Conservation (phyloP, 495 filamentous ascomycete genomes). For the Xylaria venustula region DNA sequence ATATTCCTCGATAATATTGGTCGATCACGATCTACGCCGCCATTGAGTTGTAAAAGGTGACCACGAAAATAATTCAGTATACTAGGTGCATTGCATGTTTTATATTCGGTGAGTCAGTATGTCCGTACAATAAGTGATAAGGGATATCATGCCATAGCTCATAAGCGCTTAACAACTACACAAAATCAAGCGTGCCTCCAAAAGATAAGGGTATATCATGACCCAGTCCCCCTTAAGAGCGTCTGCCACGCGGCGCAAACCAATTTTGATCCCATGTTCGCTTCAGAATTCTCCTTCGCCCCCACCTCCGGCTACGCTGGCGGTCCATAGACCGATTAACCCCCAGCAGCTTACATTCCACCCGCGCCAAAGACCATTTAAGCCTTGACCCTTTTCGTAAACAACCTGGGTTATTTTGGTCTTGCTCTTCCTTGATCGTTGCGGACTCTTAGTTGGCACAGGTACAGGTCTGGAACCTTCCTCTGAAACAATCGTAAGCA, state of each 20-base stretch:
- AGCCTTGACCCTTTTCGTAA: constrained; percentile 70
- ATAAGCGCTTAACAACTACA: constrained; percentile 18
- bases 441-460: constrained; percentile 29
- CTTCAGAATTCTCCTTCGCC: constrained; percentile 49
- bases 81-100: neutral
- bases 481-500: constrained; percentile 82
- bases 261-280: no score
- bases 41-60: no score
- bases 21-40: no score
- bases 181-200: constrained; percentile 5
- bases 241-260: no score
- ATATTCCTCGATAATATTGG: neutral
- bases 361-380: constrained; percentile 83
- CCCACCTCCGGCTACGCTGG: constrained; percentile 41
- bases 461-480: constrained; percentile 60
- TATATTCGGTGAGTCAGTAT: neutral
- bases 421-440: constrained; percentile 33
- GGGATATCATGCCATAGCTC: constrained; percentile 37
- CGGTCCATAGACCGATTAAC: constrained; percentile 77
- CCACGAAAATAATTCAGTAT: no score
- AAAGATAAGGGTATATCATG: neutral
- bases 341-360: constrained; percentile 98
- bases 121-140: constrained; percentile 13
- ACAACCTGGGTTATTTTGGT: constrained; percentile 42
- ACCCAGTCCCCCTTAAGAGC: neutral